Percentiles rank a stretch among this genome's conserved stretches.
These are phyloP conservation scores for Aquanectria penicillioides DNA, from an alignment of 2,329 filamentous ascomycete genomes.

Conservation along the genomic window DNA sequence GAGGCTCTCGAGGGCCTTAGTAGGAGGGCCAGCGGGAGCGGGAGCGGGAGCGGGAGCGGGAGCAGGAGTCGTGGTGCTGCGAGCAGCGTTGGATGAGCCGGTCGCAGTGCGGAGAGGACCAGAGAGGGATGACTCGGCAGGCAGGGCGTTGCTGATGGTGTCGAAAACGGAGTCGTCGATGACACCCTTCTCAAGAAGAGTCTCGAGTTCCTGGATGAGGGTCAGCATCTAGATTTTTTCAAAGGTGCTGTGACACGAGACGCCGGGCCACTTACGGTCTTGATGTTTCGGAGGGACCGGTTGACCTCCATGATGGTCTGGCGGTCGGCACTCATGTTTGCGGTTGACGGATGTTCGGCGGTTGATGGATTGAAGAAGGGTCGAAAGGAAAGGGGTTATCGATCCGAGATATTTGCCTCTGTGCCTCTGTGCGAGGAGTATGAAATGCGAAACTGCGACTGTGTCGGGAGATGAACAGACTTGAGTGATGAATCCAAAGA, in stretches of 20 bases:
- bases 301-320: constrained; percentile 76
- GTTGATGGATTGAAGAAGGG: neutral
- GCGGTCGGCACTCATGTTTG: constrained; percentile 61
- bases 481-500: no score
- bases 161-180: constrained; percentile 81
- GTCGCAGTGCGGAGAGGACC: constrained; percentile 56
- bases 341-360: neutral
- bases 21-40: constrained; percentile 44
- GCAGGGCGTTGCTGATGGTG: constrained; percentile 78
- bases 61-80: constrained; percentile 40
- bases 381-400: no score
- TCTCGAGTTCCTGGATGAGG: constrained; percentile 81
- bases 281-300: constrained; percentile 87
- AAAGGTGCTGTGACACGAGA: no score
- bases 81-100: constrained; percentile 45
- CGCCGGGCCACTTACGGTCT: constrained; percentile 77
- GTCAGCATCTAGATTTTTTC: no score
- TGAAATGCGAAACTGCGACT: constrained; percentile 8
- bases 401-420: neutral
- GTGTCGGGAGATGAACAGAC: neutral
- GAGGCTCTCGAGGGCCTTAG: constrained; percentile 56
- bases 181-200: constrained; percentile 82
- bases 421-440: neutral
- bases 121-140: constrained; percentile 72
- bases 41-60: constrained; percentile 44